A percentile compares a stretch with the other conserved stretches of the same genome.
These are phyloP conservation scores for Fusarium sp. DNA, from an alignment of 2,329 filamentous ascomycete species.

Conservation along the genomic window DNA sequence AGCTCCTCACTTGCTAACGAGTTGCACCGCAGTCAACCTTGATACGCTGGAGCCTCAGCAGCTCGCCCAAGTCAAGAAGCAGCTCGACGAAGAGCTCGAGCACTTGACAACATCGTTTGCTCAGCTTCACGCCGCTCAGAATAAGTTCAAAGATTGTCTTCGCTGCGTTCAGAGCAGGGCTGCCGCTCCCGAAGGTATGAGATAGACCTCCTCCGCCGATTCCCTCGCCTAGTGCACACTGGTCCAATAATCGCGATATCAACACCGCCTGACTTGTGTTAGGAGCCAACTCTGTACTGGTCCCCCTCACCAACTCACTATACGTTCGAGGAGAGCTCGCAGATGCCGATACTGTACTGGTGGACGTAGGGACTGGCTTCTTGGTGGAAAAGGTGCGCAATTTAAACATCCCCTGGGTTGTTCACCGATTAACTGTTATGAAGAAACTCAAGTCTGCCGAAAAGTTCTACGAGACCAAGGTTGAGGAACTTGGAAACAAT, in stretches of 20 bases:
- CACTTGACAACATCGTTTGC: constrained; percentile 92
- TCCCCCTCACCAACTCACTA: constrained; percentile 94
- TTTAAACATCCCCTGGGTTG: neutral
- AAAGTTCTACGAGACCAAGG: constrained; percentile 69
- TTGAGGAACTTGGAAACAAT: constrained; percentile 65
- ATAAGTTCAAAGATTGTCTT: constrained; percentile 92
- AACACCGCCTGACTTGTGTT: constrained; percentile 24
- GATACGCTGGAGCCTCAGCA: constrained; percentile 85
- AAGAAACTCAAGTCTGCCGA: constrained; percentile 67
- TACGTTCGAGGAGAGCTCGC: constrained; percentile 90
- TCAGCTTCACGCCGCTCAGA: constrained; percentile 89
- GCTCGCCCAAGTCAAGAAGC: constrained; percentile 92
- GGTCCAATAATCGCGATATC: neutral
- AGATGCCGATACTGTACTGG: constrained; percentile 81
- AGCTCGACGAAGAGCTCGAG: constrained; percentile 95
- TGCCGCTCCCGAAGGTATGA: constrained; percentile 50
- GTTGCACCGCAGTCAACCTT: constrained; percentile 66
- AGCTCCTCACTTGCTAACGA: constrained; percentile 6
- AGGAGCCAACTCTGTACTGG: constrained; percentile 74
- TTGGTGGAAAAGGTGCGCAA: constrained; percentile 85
- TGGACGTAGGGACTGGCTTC: constrained; percentile 95
- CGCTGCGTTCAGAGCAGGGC: constrained; percentile 72
- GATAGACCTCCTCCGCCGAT: neutral
- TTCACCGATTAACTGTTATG: constrained; percentile 30
- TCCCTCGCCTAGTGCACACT: neutral